Base-by-base conservation (phyloP, 2,329 filamentous ascomycete genomes). In the Neopestalotiopsis clavispora region DNA sequence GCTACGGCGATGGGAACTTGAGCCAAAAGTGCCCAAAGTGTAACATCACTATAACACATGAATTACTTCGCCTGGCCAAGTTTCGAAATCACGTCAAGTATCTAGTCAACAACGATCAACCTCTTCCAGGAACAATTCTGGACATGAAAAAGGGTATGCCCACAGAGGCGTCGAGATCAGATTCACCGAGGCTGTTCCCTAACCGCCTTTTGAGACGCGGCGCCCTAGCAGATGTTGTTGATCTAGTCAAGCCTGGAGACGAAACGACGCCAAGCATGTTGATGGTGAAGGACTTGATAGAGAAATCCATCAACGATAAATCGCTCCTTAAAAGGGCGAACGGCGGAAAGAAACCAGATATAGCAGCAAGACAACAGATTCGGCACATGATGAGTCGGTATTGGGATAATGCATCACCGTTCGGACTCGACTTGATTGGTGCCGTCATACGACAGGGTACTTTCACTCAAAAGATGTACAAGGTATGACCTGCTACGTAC, bases 401-500 rank as follows among this genome's bases (percentile, higher is more conserved):
- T n/a, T 65, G 62, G 62, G 62, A 65, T 56, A 65, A 65, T 34
- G 38, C 62, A 23, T 65, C 62, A 2, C 62, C 62, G 1, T 65
- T 65, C 12, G 62, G 38, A 20, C 42, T 65, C 10, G 62, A 65
- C 12, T 38, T 65, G 10, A 20, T 56, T 5, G 62, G 62, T 12
- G 62, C 62, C 30, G 62, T 52, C 17, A 34, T 65, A 20, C 23
- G 62, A 17, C 62, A 65, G 3, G 62, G 62, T n/a, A n/a, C 52
- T 5, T 65, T 65, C 62, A 65, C 62, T 20, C 62, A 65, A 7
- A 52, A 65, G 62, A 65, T 65, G 62, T 65, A 52, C 62, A 65
- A 65, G 40, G 62, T 65, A 34, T 12, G 62, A 14, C 7, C 2
- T 30, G 12, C 23, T 23, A 23, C 23, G 23, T 28, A 28, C 23